Conservation (phyloP, 768 basidiomycete species). For the Tulasnella sp. region DNA sequence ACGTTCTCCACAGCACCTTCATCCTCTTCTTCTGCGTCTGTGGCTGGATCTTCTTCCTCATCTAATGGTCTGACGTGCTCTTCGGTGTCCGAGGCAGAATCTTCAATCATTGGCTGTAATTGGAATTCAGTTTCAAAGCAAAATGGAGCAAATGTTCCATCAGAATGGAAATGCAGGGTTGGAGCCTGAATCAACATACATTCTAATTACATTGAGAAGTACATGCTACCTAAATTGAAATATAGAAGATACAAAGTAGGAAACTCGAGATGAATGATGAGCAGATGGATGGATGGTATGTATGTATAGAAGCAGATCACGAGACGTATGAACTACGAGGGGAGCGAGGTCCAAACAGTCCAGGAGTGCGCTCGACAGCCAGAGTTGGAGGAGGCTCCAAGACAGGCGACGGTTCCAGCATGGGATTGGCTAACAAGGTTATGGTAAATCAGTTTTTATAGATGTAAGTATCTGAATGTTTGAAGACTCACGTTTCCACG, state of each 20-base stretch:
- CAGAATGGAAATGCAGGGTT: not conserved
- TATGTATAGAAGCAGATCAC: not conserved
- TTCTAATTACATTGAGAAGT: too few species aligned
- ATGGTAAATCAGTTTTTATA: too few species aligned
- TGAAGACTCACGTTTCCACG: constrained; percentile 36
- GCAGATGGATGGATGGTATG: not conserved
- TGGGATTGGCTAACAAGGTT: constrained; percentile 42
- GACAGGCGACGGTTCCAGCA: constrained; percentile 46
- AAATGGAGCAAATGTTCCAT: too few species aligned
- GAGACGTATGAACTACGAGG: constrained; percentile 33
- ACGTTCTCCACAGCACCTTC: not conserved
- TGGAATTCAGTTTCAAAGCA: not conserved
- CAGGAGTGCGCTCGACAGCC: constrained; percentile 45
- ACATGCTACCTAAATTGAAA: too few species aligned
- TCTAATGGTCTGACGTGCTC: not conserved
- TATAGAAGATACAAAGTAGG: too few species aligned
- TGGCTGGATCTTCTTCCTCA: not conserved
- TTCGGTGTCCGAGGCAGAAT: not conserved
- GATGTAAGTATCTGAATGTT: too few species aligned
- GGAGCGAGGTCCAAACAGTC: constrained; percentile 71
- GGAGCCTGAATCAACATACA: not conserved
- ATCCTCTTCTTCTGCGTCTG: constrained; percentile 6
- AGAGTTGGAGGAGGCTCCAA: constrained; percentile 41
- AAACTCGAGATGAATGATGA: not conserved
- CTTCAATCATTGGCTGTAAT: constrained; percentile 2